phyloP scores from a whole-genome alignment of 2,329 filamentous ascomycete genomes.

The Xenoacremonium recifei region DNA sequence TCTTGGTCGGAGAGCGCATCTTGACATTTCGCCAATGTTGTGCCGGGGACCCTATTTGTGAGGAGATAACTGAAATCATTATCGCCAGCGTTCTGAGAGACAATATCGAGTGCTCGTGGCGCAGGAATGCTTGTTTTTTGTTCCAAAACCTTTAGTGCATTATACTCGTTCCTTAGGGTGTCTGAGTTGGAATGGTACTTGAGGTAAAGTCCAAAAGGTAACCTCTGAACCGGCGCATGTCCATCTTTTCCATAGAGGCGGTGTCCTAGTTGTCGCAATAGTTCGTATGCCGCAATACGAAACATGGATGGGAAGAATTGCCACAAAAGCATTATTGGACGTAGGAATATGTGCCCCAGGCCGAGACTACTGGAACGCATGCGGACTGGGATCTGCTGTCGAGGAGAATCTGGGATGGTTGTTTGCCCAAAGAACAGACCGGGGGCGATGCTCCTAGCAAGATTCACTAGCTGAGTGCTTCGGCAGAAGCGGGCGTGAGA shows the following conservation, averaged over 20 bases:
- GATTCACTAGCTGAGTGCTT: too few species aligned
- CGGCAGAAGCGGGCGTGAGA: conserved; percentile 25
- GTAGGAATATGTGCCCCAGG: too few species aligned
- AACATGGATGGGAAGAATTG: background rate
- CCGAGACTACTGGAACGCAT: too few species aligned
- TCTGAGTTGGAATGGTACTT: conserved; percentile 15
- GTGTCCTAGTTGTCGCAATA: conserved; percentile 1
- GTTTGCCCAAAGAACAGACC: too few species aligned
- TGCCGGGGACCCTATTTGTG: conserved; percentile 18
- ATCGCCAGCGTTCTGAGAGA: too few species aligned
- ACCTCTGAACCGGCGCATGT: conserved; percentile 13
- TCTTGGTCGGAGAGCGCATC: conserved; percentile 27
- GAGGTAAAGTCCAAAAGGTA: conserved; percentile 32
- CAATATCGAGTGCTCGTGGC: conserved; percentile 24
- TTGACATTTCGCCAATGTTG: conserved; percentile 12
- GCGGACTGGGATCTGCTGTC: too few species aligned
- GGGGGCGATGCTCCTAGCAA: too few species aligned
- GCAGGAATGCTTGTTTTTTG: conserved; percentile 26
- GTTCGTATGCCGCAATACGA: conserved; percentile 1
- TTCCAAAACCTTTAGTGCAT: conserved; percentile 23
- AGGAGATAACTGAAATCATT: too few species aligned
- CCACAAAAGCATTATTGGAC: too few species aligned
- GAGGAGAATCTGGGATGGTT: too few species aligned
- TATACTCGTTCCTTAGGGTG: conserved; percentile 23
- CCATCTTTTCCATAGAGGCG: conserved; percentile 3